phyloP scores from a whole-genome alignment of 225 moss, liverwort and hornwort genomes.

The Lunularia cruciata region DNA sequence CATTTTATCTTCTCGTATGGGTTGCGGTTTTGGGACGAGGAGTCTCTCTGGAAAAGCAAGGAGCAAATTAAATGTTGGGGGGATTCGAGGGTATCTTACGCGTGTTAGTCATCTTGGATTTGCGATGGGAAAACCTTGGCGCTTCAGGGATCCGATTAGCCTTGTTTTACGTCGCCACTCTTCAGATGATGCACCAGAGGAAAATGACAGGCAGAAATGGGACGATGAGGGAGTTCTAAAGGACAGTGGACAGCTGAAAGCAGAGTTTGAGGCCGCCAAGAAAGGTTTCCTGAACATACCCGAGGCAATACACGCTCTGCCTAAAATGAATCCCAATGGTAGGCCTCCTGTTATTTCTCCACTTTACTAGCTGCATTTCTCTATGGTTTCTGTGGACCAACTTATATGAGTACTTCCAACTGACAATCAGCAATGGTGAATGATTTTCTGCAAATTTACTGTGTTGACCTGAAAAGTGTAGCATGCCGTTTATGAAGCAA shows the following conservation, averaged over 20 bases:
- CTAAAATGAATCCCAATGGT: slow-evolving; percentile 89
- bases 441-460: too few species aligned
- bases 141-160: not conserved
- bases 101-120: too few species aligned
- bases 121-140: not conserved
- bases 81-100: not conserved
- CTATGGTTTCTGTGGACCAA: not conserved
- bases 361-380: not conserved
- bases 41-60: too few species aligned
- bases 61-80: too few species aligned
- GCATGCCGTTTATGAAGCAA: too few species aligned
- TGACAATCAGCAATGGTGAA: too few species aligned
- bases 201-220: slow-evolving; percentile 1
- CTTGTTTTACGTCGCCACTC: not conserved
- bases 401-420: too few species aligned
- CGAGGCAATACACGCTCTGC: slow-evolving; percentile 51
- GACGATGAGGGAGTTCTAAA: slow-evolving; percentile 2
- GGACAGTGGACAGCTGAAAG: slow-evolving; percentile 44
- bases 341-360: not conserved
- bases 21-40: too few species aligned
- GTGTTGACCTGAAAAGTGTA: too few species aligned
- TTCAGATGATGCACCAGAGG: slow-evolving; percentile 5
- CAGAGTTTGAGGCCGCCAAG: slow-evolving; percentile 64
- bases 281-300: slow-evolving; percentile 50
- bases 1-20: too few species aligned